Conservation (phyloP, 1,284 basidiomycete species). For the Leccinum variabile region DNA sequence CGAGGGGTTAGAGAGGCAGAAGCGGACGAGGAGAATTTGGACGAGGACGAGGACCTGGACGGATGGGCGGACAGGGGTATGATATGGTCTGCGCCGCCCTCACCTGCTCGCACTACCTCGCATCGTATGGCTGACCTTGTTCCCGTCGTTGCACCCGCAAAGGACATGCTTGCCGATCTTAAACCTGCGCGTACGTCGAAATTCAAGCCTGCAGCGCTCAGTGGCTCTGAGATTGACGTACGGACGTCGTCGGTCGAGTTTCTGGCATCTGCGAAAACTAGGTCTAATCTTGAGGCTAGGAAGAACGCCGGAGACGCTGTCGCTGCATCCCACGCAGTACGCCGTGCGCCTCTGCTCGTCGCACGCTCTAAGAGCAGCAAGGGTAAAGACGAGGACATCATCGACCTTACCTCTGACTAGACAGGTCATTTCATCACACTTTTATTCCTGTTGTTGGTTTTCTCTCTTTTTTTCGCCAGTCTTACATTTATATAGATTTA, state of each 20-base stretch:
- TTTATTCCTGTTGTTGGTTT: background rate
- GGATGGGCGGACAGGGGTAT: constrained; percentile 26
- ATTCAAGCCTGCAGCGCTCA: constrained; percentile 21
- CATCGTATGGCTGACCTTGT: background rate
- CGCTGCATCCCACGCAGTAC: background rate
- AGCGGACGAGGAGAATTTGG: background rate
- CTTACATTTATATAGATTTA: background rate
- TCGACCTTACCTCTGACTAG: constrained; percentile 41
- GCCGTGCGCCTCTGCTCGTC: constrained; percentile 25
- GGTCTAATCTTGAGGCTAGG: background rate
- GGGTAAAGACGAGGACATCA: constrained; percentile 29
- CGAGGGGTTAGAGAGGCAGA: background rate
- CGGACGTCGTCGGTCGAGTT: background rate
- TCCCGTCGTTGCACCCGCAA: background rate
- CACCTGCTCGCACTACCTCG: background rate
- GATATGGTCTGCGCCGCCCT: constrained; percentile 31
- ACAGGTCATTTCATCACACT: background rate
- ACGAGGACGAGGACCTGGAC: constrained; percentile 11
- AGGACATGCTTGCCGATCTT: background rate
- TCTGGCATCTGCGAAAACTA: background rate
- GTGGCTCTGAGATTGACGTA: background rate
- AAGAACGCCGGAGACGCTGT: background rate
- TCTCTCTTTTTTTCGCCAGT: no score
- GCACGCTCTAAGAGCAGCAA: constrained; percentile 25
- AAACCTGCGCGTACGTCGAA: constrained; percentile 17